Base-by-base conservation (phyloP, 305 asterid species). In the Fraxinus albicans region DNA sequence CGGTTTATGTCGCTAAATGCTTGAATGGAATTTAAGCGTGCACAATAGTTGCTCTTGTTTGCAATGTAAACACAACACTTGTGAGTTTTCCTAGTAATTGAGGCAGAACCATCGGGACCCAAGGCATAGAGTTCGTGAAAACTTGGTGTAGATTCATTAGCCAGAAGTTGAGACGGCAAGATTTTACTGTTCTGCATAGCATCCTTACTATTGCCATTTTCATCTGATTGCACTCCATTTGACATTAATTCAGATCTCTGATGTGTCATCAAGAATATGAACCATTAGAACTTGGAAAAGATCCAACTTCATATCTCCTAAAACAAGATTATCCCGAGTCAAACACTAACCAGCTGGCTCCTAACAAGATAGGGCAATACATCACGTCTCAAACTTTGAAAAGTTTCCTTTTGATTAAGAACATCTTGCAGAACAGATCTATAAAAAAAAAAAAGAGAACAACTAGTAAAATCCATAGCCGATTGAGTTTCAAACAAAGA, bases 21-120 rank as follows among this genome's bases (percentile, higher is more conserved):
- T 83, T 96, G 98, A 83, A 96, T 89, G 81, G 99, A 92, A 86
- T 91, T 95, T 76, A 96, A 82, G 76, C 95, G 92, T 8, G 91
- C 97, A 83, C 99, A 96, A 86, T 96, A 96, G 81, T 92, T 93
- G 93, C 91, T 93, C 87, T 96, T 95, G 88, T 89, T 91, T 82
- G 98, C 97, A 87, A 96, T 93, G 86, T 92, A 94, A 83, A 93
- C 97, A 89, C 97, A 95, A 84, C 99, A 96, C 75, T 95, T 96
- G 83, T 96, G 98, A 60, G 97, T 91, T 84, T 91, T 92, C 82
- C 87, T 90, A 58, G 83, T 77, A 86, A 47, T 31, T 17, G 92
- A 88, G 83, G 90, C 89, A 83, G 90, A 84, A 79, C 94, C 94
- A 80, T 92, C 91, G 19, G 88, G 90, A 86, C 91, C 95, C 90